Evolutionary conservation across 2,329 filamentous ascomycete genomes (phyloP), one percentile per base, ranked within the genome.

Genomic region (Apiospora malaysiana): DNA sequence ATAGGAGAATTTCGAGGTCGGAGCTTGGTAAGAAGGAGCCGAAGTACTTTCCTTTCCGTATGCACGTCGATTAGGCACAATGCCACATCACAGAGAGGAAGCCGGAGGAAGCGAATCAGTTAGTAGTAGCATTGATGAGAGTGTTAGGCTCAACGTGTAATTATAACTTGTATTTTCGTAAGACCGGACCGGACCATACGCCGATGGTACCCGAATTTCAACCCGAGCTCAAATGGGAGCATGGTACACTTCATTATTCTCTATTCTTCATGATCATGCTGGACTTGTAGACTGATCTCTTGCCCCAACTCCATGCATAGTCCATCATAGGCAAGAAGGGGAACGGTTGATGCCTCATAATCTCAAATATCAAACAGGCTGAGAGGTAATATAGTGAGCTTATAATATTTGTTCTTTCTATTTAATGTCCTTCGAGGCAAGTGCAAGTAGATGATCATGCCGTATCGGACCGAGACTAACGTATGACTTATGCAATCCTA

Each of bases 1-100:
- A 45, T 73, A 95, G 91, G 95, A 98, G 83, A 97, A 97, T 80
- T 98, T 98, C 77, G 95, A 98, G 78, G 93, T 97, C 71, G 90
- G 89, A 77, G 94, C 94, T 67, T 97, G 94, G 94, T 97, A 90
- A 83, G 32, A 63, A n/a, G 32, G 49, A 32, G 40, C 18, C 32
- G 32, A 63, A 40, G 18, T 18, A 63, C 32, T 59, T 59, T 32
- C 27, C 27, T 59, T 21, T 32, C 51, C 27, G 25, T 16, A 37
- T 25, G 51, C 51, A 25, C 49, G 32, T 37, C 14, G 25, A 59
- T 59, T 16, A 27, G 49, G 25, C 16, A 56, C 4, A 23, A 49
- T 25, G 51, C 51, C 51, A 59, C 16, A 59, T 12, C 56, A 40
- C 21, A 40, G 56, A 45, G 42, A 45, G 14, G 56, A 40, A n/a